Percentiles rank a stretch among this genome's conserved stretches.
Conservation (phyloP, 768 basidiomycete species). For the Leccinum subtestaceum region DNA sequence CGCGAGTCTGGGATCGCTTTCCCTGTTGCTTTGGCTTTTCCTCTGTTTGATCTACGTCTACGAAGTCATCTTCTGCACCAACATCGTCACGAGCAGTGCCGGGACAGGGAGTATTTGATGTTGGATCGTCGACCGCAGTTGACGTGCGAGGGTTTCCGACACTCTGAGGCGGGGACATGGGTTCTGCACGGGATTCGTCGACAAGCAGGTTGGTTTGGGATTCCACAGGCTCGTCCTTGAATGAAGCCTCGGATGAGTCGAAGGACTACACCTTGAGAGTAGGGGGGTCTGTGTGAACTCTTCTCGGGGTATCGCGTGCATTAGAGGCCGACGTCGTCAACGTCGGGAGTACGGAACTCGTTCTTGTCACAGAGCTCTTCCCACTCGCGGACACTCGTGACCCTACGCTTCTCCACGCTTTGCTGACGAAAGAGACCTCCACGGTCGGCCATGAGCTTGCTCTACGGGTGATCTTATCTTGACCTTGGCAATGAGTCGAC, state of each 20-base stretch:
- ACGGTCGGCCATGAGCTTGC: slow-evolving; percentile 82
- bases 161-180: no score
- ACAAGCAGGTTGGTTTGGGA: neutral
- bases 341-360: slow-evolving; percentile 64
- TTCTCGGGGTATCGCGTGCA: slow-evolving; percentile 41
- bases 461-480: slow-evolving; percentile 90
- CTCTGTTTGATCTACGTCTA: slow-evolving; percentile 26
- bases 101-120: no score
- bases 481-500: slow-evolving; percentile 71
- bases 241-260: slow-evolving; percentile 39
- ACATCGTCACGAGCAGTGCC: slow-evolving; percentile 2
- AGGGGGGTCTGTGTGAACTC: slow-evolving; percentile 43
- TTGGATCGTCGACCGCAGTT: no score
- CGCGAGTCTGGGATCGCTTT: slow-evolving; percentile 40
- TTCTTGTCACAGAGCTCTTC: slow-evolving; percentile 65
- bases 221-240: slow-evolving; percentile 46
- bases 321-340: slow-evolving; percentile 63
- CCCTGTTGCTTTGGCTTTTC: slow-evolving; percentile 29
- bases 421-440: slow-evolving; percentile 85
- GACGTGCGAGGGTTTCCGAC: neutral
- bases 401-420: slow-evolving; percentile 83
- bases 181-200: slow-evolving; percentile 2
- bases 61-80: slow-evolving; percentile 4
- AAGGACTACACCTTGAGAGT: slow-evolving; percentile 38
- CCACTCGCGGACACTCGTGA: slow-evolving; percentile 42